Evolutionary conservation across 1,284 basidiomycete genomes (phyloP).

Genomic region (Malassezia yamatoensis): DNA sequence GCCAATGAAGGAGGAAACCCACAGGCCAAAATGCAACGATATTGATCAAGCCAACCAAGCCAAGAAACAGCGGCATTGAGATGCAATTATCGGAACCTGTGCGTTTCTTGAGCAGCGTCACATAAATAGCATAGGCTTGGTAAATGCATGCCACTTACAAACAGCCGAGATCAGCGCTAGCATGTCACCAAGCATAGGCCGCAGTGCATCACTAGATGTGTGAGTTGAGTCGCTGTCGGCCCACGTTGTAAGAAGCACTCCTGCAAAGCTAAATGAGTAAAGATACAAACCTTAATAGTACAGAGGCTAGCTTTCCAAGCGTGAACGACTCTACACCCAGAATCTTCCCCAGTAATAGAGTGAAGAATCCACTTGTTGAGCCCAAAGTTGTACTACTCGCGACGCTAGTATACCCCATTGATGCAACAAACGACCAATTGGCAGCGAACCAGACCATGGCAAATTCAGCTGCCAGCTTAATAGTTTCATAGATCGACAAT

Average conservation of each 20-base stretch:
- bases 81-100: slow-evolving; percentile 51
- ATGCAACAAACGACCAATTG: slow-evolving; percentile 43
- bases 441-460: slow-evolving; percentile 45
- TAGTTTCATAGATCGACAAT: slow-evolving; percentile 36
- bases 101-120: slow-evolving; percentile 68
- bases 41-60: slow-evolving; percentile 72
- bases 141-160: slow-evolving; percentile 13
- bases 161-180: slow-evolving; percentile 42
- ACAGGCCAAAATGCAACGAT: slow-evolving; percentile 71
- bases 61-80: slow-evolving; percentile 52
- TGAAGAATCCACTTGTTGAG: slow-evolving; percentile 83
- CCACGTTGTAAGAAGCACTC: slow-evolving; percentile 59
- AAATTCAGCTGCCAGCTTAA: slow-evolving; percentile 33
- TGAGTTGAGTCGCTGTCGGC: slow-evolving; percentile 29
- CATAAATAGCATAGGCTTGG: slow-evolving; percentile 72
- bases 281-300: slow-evolving; percentile 70
- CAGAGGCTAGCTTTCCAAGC: slow-evolving; percentile 65
- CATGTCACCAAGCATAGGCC: slow-evolving; percentile 36
- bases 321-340: slow-evolving; percentile 73
- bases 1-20: slow-evolving; percentile 66
- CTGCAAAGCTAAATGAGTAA: slow-evolving; percentile 50
- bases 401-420: slow-evolving; percentile 38
- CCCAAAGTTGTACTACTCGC: slow-evolving; percentile 44
- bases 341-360: slow-evolving; percentile 70
- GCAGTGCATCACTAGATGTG: slow-evolving; percentile 1